These are phyloP conservation scores for Beauveria australis DNA, from an alignment of 2,329 filamentous ascomycete genomes.

Conservation along the genomic window DNA sequence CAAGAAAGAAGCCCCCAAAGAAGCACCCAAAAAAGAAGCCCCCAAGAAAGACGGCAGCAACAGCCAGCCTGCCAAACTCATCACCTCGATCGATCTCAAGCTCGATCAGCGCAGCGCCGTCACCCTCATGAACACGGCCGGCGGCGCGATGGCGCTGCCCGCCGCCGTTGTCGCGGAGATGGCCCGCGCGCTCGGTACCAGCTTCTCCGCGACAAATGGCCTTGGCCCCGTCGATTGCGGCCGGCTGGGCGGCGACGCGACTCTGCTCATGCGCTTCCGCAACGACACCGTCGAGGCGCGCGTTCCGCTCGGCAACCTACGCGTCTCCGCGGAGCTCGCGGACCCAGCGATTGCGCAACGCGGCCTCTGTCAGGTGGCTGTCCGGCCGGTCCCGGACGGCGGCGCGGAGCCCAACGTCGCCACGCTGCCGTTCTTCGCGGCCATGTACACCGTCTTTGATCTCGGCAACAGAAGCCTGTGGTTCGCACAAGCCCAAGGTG, in stretches of 20 bases:
- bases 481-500: neutral
- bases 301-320: neutral
- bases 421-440: neutral
- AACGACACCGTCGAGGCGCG: neutral
- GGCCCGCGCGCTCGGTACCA: neutral
- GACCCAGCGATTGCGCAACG: neutral
- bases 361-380: neutral
- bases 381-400: neutral
- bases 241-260: neutral
- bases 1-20: too few species aligned
- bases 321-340: neutral
- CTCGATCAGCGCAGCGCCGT: neutral
- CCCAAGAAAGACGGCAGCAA: neutral
- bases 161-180: neutral
- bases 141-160: neutral
- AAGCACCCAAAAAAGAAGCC: too few species aligned
- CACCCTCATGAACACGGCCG: neutral
- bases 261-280: neutral
- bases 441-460: conserved; percentile 2
- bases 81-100: neutral
- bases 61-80: neutral
- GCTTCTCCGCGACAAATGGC: neutral
- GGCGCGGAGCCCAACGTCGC: neutral
- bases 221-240: neutral
- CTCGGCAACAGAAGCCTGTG: neutral